Base-by-base conservation (phyloP, 805 yeast genomes). In the Starmerella kuoi region DNA sequence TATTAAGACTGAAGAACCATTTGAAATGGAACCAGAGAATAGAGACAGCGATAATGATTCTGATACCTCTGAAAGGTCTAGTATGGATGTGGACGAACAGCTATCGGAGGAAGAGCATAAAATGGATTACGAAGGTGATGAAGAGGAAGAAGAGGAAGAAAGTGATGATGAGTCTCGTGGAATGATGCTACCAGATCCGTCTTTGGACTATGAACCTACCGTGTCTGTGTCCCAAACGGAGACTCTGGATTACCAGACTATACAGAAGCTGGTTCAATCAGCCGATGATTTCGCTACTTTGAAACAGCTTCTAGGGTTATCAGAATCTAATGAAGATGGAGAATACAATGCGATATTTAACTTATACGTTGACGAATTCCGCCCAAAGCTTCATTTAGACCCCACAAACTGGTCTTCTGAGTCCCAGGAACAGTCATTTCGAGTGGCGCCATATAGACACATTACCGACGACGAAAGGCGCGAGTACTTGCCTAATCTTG, bases 381-480 rank as follows among this genome's bases (percentile, higher is more conserved):
- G 6, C 7, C 23, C 30, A 32, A 32, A 4, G 37, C 14, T 19
- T 28, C 21, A n/a, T 25, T 23, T 20, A 4, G 39, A 21, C 19
- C n/a, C 30, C 19, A 3, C 22, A n/a, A 35, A 35, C 27, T 42
- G 46, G 46, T 40, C 43, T 6, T 39, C 38, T 3, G 14, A 5
- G 4, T 23, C 6, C 4, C 35, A 31, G 17, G 12, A 12, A 17
- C 12, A 5, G 40, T 26, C 47, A n/a, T 42, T 42, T 40, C 18
- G 44, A 8, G 18, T 34, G 17, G 30, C 42, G 15, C 44, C 41
- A 14, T 47, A 26, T 28, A 8, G 26, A n/a, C 11, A 31, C 25
- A 15, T 27, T 12, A 9, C 22, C 15, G 40, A 33, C 17, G 42
- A 37, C n/a, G 47, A 39, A 38, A 41, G 47, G 20, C 40, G 41